Conservation (phyloP, 352 stramenopile species). For the Nothophytophthora sp. region DNA sequence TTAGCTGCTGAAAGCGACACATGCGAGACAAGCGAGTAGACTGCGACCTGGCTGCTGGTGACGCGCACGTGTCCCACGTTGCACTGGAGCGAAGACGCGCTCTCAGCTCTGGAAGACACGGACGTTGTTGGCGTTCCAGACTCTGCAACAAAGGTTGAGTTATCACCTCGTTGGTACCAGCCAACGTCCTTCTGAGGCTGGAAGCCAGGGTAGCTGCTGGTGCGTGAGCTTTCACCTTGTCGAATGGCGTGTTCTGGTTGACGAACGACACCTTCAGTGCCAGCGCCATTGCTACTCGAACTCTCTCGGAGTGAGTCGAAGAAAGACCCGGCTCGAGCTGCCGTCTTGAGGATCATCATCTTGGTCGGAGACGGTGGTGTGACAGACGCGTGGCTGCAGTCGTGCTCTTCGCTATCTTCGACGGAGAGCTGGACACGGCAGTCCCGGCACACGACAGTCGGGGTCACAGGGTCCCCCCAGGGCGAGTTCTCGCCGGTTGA, state of each 20-base stretch:
- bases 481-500: constrained; percentile 40
- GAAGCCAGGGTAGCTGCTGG: constrained; percentile 2
- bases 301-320: constrained; percentile 43
- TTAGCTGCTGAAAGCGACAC: constrained; percentile 19
- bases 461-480: constrained; percentile 1
- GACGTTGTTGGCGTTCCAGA: not conserved
- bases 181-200: no score
- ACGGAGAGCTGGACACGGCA: constrained; percentile 51
- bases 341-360: constrained; percentile 19
- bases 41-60: constrained; percentile 45
- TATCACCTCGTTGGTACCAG: no score
- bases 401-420: constrained; percentile 67
- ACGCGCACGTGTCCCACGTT: constrained; percentile 57
- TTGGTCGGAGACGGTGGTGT: constrained; percentile 16
- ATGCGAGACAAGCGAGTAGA: constrained; percentile 62
- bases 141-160: no score
- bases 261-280: not conserved
- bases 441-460: constrained; percentile 52
- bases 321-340: constrained; percentile 30
- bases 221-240: not conserved
- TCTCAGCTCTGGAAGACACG: constrained; percentile 8
- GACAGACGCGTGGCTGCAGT: constrained; percentile 35
- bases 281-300: not conserved
- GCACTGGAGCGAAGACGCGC: constrained; percentile 32
- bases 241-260: constrained; percentile 2